Evolutionary conservation across 139 green algal species (phyloP), one percentile per base, ranked within the genome.

Genomic region (Haematococcus lacustris): DNA sequence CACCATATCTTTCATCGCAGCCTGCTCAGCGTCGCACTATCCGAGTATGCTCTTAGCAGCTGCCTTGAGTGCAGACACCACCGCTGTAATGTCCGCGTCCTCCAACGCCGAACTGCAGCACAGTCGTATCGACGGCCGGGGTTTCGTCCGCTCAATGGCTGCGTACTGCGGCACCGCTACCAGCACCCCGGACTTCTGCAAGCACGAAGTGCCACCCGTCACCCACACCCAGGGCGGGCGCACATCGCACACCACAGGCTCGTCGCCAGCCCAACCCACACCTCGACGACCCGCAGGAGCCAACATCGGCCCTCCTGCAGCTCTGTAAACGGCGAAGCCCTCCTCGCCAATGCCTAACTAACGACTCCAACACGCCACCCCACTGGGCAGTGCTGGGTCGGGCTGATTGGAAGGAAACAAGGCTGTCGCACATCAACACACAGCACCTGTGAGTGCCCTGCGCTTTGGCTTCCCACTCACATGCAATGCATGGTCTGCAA

Each of bases 141-240:
- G 73, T n/a, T 68, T 35, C 23, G 51, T 35, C 2, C 63, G 41
- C 43, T 94, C 87, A 43, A 94, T 70, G 0, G 63, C 50, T 33
- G 83, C 86, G 57, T 90, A 85, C 23, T 79, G 72, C 28, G 83
- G 66, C 32, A 88, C 78, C 1, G 70, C 47, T 26, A 91, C 70
- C 40, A 94, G 73, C 39, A 93, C 76, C 5, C 73, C 73, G 2
- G 79, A 47, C 4, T 70, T 59, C 26, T 73, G 3, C 57, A 51
- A 5, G 32, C 51, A 3, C 6, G 9, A 69, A 51, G 0, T 3
- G 1, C 3, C 0, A 64, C 13, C 23, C 17, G 26, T 17, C 21
- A 30, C n/a, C 5, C 9, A 17, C 25, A 35, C 5, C 4, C 23
- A 64, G 17, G 9, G 57, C 26, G 57, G 21, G 17, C 9, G 57